Evolutionary conservation across 2,329 filamentous ascomycete species (phyloP).

Genomic region (Verruconis gallopava): DNA sequence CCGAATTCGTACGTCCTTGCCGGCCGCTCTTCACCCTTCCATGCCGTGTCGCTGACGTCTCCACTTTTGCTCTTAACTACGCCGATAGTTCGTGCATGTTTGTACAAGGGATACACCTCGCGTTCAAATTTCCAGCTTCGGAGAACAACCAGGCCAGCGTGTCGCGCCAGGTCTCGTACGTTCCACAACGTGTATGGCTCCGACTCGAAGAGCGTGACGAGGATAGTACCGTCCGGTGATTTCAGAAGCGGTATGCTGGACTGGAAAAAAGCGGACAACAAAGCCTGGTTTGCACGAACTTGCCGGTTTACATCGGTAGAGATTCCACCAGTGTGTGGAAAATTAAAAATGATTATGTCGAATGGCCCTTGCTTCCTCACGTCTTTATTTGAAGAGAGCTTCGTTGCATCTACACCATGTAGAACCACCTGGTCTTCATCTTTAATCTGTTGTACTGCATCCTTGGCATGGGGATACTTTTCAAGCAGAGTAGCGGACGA

Average conservation of each 20-base stretch:
- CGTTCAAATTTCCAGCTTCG: slow-evolving; percentile 58
- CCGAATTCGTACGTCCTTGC: slow-evolving; percentile 29
- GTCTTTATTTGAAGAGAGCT: slow-evolving; percentile 36
- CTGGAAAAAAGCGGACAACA: slow-evolving; percentile 37
- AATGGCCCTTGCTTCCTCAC: slow-evolving; percentile 27
- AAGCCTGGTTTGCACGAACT: slow-evolving; percentile 72
- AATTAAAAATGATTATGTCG: slow-evolving; percentile 86
- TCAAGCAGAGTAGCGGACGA: slow-evolving; percentile 42
- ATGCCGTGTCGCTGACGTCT: slow-evolving; percentile 26
- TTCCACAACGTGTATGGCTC: slow-evolving; percentile 97
- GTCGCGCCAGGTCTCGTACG: slow-evolving; percentile 70
- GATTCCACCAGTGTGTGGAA: slow-evolving; percentile 88
- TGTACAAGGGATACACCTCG: slow-evolving; percentile 58
- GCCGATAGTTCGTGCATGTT: slow-evolving; percentile 60
- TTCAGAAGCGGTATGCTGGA: slow-evolving; percentile 18
- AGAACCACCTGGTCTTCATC: slow-evolving; percentile 34
- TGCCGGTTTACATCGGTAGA: slow-evolving; percentile 89
- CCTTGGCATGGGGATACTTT: slow-evolving; percentile 66
- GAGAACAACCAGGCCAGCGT: slow-evolving; percentile 57
- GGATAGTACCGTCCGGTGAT: slow-evolving; percentile 38
- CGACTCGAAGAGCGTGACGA: slow-evolving; percentile 84
- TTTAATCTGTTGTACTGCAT: slow-evolving; percentile 23
- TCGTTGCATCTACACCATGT: slow-evolving; percentile 56
- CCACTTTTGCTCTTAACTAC: slow-evolving; percentile 23
- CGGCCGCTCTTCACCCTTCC: slow-evolving; percentile 36